Percentiles rank a stretch among this genome's conserved stretches.
phyloP scores from a whole-genome alignment of 371 early-diverging fungal genomes.

The Syncephalis fuscata region DNA sequence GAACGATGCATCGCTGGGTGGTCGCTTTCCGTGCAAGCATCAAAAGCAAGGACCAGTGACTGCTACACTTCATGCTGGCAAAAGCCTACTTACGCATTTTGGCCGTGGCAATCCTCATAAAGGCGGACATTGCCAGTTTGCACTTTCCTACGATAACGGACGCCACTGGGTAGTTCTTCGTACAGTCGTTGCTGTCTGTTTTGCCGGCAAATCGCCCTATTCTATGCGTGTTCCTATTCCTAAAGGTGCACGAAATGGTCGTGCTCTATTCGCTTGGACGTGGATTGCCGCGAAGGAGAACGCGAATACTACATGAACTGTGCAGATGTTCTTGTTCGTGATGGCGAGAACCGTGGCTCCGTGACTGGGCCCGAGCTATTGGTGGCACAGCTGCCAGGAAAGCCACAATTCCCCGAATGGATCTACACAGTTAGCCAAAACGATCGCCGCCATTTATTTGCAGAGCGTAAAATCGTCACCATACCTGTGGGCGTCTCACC shows the following conservation, averaged over 20 bases:
- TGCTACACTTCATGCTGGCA: conserved; percentile 20
- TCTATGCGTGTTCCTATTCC: conserved; percentile 26
- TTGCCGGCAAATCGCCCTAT: conserved; percentile 9
- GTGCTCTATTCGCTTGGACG: conserved; percentile 33
- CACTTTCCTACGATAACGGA: conserved; percentile 36
- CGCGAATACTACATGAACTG: conserved; percentile 52
- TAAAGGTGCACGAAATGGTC: conserved; percentile 17
- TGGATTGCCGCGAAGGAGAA: conserved; percentile 38
- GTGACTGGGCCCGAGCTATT: too few relatives aligned
- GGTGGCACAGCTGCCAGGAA: too few relatives aligned
- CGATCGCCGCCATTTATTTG: too few relatives aligned
- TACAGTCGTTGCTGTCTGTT: conserved; percentile 22
- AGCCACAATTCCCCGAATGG: too few relatives aligned
- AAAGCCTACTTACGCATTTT: conserved; percentile 17
- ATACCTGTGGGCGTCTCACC: too few relatives aligned
- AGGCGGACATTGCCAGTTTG: conserved; percentile 47
- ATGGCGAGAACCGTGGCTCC: conserved; percentile 1
- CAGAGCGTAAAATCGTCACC: too few relatives aligned
- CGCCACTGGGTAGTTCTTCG: conserved; percentile 31
- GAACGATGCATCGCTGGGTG: not conserved
- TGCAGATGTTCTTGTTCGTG: conserved; percentile 29
- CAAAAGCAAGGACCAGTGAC: conserved; percentile 6
- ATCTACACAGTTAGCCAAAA: too few relatives aligned
- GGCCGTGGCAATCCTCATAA: conserved; percentile 13
- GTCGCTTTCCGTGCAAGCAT: conserved; percentile 3